Evolutionary conservation across 345 rosid genomes (phyloP), one percentile per base, ranked within the genome.

Genomic region (Clausena lansium): DNA sequence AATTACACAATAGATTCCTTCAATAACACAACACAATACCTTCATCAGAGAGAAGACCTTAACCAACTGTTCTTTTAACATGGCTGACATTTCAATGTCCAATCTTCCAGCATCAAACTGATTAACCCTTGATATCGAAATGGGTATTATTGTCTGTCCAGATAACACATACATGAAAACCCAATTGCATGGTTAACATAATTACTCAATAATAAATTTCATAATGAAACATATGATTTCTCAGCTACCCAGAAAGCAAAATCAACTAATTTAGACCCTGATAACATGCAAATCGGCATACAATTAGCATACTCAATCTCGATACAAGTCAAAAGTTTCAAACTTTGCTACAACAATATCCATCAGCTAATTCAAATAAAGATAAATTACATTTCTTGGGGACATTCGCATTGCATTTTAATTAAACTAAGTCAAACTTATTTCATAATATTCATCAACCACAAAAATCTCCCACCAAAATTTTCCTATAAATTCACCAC

Each of bases 61-160:
- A 76, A 96, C 95, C 81, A 96, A 78, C 83, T 94, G 99, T 77
- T 96, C 98, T 76, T 96, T 96, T 76, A 96, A 86, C 98, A 93
- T 94, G 17, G 98, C 97, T 54, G 99, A 88, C 97, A 97, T 93
- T 86, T 94, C 98, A 76, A 94, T 82, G 78, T 96, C 99, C 75
- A 96, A 87, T 79, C 99, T 89, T 52, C 87, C 97, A 1, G 99
- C 99, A 79, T 94, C 99, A 60, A 96, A 91, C 83, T 94, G 98
- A 89, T 94, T 94, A 83, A 96, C 99, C 85, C 95, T 88, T 5
- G 99, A 91, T 79, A 96, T 88, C 1, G 93, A 85, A 81, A 94
- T 86, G 7, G 93, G 91, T 77, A 94, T 83, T 11, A 62, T 66
- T 52, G 91, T 79, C 94, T 94, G 94, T 85, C 70, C 71, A 54